Conservation (phyloP, 1,284 basidiomycete species). For the Takashimella tepidaria region DNA sequence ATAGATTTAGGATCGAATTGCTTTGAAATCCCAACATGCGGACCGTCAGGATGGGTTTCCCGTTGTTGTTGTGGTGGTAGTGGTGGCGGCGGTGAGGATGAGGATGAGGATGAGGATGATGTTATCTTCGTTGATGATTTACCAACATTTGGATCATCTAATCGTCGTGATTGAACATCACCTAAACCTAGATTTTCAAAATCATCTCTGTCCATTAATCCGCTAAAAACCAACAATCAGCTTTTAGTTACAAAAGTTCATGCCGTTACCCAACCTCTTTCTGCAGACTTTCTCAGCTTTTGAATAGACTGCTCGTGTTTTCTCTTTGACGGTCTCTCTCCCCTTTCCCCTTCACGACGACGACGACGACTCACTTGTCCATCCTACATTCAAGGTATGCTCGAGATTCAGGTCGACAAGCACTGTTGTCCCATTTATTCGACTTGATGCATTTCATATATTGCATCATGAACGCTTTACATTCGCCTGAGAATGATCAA, state of each 20-base stretch:
- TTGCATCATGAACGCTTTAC: slow-evolving; percentile 76
- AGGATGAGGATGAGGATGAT: slow-evolving; percentile 1
- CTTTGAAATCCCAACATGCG: too few relatives aligned
- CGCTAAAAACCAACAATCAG: slow-evolving; percentile 59
- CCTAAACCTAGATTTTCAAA: slow-evolving; percentile 79
- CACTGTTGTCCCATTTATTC: slow-evolving; percentile 69
- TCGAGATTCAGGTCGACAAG: slow-evolving; percentile 72
- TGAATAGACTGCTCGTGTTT: too few relatives aligned
- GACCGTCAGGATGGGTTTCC: background rate
- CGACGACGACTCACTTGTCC: slow-evolving; percentile 75
- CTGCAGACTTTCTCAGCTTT: too few relatives aligned
- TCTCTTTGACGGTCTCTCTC: too few relatives aligned
- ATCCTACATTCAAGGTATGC: slow-evolving; percentile 89
- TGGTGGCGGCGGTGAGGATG: background rate
- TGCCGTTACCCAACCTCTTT: too few relatives aligned
- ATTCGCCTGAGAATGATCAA: too few relatives aligned
- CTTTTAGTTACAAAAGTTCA: too few relatives aligned
- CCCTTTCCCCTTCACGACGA: too few relatives aligned
- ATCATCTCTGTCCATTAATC: slow-evolving; percentile 81
- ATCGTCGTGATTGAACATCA: slow-evolving; percentile 34
- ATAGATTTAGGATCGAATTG: background rate
- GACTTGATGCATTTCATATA: slow-evolving; percentile 82
- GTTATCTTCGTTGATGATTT: slow-evolving; percentile 1
- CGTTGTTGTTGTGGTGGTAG: background rate
- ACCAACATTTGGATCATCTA: background rate